Evolutionary conservation across 177 flowering plant genomes (phyloP).

Genomic region (Vitis hybrid): DNA sequence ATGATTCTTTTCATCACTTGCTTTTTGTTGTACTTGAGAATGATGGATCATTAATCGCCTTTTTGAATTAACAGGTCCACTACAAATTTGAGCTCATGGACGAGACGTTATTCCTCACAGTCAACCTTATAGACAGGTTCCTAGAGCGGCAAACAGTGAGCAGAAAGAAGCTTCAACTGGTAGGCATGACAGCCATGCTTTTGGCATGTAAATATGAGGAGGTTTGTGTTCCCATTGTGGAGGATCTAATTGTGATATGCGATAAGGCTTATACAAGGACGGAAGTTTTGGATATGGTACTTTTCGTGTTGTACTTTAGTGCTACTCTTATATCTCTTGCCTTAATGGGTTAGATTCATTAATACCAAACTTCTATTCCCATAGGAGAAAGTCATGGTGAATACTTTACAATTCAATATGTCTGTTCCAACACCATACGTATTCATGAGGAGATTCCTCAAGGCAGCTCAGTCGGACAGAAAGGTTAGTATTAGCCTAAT

Average conservation of each 20-base stretch:
- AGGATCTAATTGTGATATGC: constrained; percentile 74
- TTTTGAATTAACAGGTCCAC: constrained; percentile 54
- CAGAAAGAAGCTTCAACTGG: constrained; percentile 81
- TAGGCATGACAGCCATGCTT: constrained; percentile 86
- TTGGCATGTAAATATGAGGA: constrained; percentile 91
- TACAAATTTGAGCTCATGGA: constrained; percentile 85
- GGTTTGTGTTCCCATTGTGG: constrained; percentile 78
- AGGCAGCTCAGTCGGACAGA: constrained; percentile 70
- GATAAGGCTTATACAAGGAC: constrained; percentile 70
- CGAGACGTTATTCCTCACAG: constrained; percentile 74
- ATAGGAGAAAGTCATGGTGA: constrained; percentile 77
- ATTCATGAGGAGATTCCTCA: constrained; percentile 77
- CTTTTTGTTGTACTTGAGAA: background rate
- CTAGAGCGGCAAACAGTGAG: constrained; percentile 38
- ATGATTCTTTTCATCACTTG: no score
- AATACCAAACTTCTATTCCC: constrained; percentile 8
- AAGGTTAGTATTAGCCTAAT: constrained; percentile 30
- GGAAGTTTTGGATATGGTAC: constrained; percentile 81
- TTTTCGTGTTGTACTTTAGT: background rate
- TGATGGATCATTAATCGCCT: background rate
- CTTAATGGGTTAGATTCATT: background rate
- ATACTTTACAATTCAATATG: constrained; percentile 65
- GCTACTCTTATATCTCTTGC: background rate
- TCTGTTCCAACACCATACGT: constrained; percentile 80
- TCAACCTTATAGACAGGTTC: constrained; percentile 75